Evolutionary conservation across 1,284 basidiomycete genomes (phyloP).

Genomic region (Gomphus bonarii): DNA sequence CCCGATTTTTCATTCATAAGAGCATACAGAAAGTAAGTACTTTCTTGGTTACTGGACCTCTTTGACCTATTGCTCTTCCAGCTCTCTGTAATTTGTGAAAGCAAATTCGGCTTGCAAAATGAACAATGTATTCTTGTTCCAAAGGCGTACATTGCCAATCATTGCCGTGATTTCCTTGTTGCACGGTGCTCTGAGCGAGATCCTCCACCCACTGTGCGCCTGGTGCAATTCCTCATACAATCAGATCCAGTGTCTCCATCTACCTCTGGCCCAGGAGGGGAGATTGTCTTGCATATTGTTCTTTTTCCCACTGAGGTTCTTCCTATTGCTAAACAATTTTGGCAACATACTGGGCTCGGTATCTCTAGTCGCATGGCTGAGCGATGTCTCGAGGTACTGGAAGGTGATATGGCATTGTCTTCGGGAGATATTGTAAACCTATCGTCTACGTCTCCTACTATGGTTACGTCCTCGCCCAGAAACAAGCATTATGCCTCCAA

Average conservation of each 20-base stretch:
- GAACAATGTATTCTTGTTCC: constrained; percentile 78
- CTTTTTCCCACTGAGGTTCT: constrained; percentile 66
- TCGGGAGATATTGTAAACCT: constrained; percentile 17
- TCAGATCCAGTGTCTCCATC: constrained; percentile 31
- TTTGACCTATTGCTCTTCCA: constrained; percentile 23
- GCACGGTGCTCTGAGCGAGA: constrained; percentile 33
- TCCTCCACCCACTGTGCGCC: constrained; percentile 42
- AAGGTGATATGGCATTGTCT: constrained; percentile 25
- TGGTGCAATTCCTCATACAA: constrained; percentile 68
- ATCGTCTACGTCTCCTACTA: constrained; percentile 21
- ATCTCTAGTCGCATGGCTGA: constrained; percentile 87
- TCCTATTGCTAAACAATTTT: constrained; percentile 79
- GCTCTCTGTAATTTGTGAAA: constrained; percentile 69
- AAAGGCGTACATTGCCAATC: constrained; percentile 58
- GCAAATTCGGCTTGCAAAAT: constrained; percentile 61
- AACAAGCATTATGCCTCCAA: constrained; percentile 60
- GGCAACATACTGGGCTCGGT: constrained; percentile 92
- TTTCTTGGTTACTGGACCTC: not conserved
- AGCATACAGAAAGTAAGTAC: constrained; percentile 74
- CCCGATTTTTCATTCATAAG: constrained; percentile 90
- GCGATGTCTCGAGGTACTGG: constrained; percentile 61
- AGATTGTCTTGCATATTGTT: constrained; percentile 66
- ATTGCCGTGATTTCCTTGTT: constrained; percentile 70
- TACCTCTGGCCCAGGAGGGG: constrained; percentile 20
- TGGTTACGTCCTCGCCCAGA: constrained; percentile 29